Evolutionary conservation across 2,329 filamentous ascomycete species (phyloP).

Genomic region (Botryosphaeria agaves): DNA sequence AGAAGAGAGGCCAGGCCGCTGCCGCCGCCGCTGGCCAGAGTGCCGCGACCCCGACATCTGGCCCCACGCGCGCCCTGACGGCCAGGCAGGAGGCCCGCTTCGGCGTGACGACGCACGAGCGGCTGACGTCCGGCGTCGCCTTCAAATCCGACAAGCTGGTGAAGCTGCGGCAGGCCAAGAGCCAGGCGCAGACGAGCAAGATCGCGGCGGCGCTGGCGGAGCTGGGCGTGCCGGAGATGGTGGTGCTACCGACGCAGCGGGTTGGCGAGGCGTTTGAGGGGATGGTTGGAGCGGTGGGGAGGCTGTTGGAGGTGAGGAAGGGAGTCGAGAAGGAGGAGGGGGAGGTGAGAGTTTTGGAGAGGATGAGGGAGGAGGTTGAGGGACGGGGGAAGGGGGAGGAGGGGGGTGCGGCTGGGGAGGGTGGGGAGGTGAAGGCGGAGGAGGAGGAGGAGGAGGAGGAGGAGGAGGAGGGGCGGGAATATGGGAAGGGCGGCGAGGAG

Average conservation of each 20-base stretch:
- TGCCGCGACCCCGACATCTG: constrained; percentile 4
- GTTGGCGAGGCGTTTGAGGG: constrained; percentile 56
- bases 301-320: constrained; percentile 57
- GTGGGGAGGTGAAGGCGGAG: constrained; percentile 4
- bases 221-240: constrained; percentile 50
- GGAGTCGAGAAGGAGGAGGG: constrained; percentile 57
- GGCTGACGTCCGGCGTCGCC: constrained; percentile 67
- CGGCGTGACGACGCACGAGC: constrained; percentile 68
- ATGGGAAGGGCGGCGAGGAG: constrained; percentile 13
- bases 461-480: constrained; percentile 7
- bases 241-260: constrained; percentile 56
- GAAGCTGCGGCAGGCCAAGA: constrained; percentile 63
- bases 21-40: constrained; percentile 1
- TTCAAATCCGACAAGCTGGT: constrained; percentile 76
- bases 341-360: constrained; percentile 40
- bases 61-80: constrained; percentile 44
- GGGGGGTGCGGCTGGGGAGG: constrained; percentile 4
- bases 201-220: constrained; percentile 57
- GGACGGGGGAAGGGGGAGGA: too few species aligned
- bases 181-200: constrained; percentile 55
- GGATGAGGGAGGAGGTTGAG: constrained; percentile 8
- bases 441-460: constrained; percentile 12
- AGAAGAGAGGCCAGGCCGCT: constrained; percentile 21
- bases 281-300: constrained; percentile 49
- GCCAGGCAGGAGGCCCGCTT: constrained; percentile 63